Conservation (phyloP, 2,329 filamentous ascomycete genomes). For the Pseudocercospora fuligena region DNA sequence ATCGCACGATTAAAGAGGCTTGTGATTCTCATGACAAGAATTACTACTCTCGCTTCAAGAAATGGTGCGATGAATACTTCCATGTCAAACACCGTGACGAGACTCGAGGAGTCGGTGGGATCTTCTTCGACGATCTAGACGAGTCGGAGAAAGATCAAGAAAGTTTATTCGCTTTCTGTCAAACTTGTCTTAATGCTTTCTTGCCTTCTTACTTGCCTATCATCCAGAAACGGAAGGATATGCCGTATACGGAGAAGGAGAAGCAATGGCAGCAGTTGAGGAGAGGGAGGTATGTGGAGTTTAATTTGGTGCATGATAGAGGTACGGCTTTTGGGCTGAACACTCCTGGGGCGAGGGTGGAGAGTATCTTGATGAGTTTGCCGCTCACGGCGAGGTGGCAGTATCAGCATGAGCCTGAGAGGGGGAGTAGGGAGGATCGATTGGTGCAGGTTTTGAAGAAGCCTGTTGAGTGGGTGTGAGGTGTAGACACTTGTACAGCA, state of each 20-base stretch:
- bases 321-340: conserved; percentile 94
- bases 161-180: conserved; percentile 85
- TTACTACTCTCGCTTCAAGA: conserved; percentile 95
- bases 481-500: background rate
- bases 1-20: conserved; percentile 86
- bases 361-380: conserved; percentile 97
- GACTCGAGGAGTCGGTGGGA: conserved; percentile 85
- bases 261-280: conserved; percentile 97
- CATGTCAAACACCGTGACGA: conserved; percentile 89
- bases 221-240: conserved; percentile 83
- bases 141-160: conserved; percentile 84
- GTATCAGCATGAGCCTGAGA: conserved; percentile 89
- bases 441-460: conserved; percentile 73
- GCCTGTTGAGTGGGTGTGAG: conserved; percentile 65
- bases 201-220: conserved; percentile 90
- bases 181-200: conserved; percentile 84
- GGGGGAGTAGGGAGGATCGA: conserved; percentile 76
- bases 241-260: conserved; percentile 83
- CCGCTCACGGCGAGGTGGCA: conserved; percentile 91
- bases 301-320: conserved; percentile 95
- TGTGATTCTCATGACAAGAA: conserved; percentile 91
- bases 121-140: conserved; percentile 98
- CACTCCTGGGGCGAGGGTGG: conserved; percentile 86
- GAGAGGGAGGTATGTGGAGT: conserved; percentile 95
- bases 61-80: conserved; percentile 99